Conservation (phyloP, 495 filamentous ascomycete genomes). For the Annulohypoxylon bovei region DNA sequence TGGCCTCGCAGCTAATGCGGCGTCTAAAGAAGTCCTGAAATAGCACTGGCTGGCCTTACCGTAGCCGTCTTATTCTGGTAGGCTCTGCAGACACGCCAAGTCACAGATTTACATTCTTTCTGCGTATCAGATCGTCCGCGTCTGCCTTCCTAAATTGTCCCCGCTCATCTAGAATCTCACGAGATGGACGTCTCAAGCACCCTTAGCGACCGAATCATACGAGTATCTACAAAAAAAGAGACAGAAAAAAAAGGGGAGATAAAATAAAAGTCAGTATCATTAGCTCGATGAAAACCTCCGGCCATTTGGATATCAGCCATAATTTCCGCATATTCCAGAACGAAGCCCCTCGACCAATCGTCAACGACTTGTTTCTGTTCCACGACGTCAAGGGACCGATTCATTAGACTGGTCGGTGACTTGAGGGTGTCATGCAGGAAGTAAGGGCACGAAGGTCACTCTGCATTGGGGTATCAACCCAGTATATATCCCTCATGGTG, state of each 20-base stretch:
- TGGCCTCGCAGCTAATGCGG: constrained; percentile 27
- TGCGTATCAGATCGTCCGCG: constrained; percentile 24
- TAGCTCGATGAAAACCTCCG: constrained; percentile 19
- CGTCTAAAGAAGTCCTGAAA: constrained; percentile 12
- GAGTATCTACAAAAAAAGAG: background rate
- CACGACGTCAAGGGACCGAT: constrained; percentile 35
- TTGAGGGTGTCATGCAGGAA: constrained; percentile 42
- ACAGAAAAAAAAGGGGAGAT: background rate
- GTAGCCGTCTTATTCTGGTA: constrained; percentile 15
- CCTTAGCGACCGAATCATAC: constrained; percentile 15
- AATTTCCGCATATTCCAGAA: constrained; percentile 38
- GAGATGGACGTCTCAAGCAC: constrained; percentile 9
- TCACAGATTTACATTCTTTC: constrained; percentile 25
- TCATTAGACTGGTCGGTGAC: constrained; percentile 18
- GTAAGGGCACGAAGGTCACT: constrained; percentile 32
- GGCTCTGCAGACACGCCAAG: constrained; percentile 28
- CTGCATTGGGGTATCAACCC: constrained; percentile 41
- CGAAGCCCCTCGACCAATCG: constrained; percentile 17
- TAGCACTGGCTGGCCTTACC: constrained; percentile 21
- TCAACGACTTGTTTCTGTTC: constrained; percentile 7
- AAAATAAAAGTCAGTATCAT: constrained; percentile 9
- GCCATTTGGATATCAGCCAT: constrained; percentile 42
- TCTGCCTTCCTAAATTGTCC: constrained; percentile 34
- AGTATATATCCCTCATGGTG: constrained; percentile 39
- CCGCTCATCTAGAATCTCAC: background rate